Base-by-base conservation (phyloP, 106 monocot species). In the Iris macrosiphon region DNA sequence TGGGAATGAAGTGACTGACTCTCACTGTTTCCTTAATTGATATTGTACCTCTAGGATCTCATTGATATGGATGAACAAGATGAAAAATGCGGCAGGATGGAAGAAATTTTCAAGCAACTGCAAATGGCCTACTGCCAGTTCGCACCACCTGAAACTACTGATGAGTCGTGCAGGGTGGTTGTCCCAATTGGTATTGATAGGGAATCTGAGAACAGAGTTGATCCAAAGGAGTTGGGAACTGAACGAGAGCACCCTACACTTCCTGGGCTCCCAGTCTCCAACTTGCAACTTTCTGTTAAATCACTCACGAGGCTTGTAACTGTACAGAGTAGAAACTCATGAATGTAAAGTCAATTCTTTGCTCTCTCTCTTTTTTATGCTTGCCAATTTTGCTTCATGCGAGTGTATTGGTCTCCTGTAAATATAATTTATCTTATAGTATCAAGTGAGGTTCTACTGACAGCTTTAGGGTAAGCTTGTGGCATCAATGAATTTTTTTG, bases 21-120 rank as follows among this genome's bases (percentile, higher is more conserved):
- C n/a, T n/a, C n/a, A n/a, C n/a, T n/a, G n/a, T n/a, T 7, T n/a
- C n/a, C n/a, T 3, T 34, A 40, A 1, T 6, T 7, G 3, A 10
- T 16, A n/a, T 23, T 24, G 39, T 56, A 13, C 3, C 13, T 32
- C 0, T 69, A 94, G 95, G 82, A 79, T 65, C 33, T 95, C 15
- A 82, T 89, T 31, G 85, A 96, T 33, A 77, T 82, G 85, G 89
- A 96, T 51, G 65, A 40, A 42, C 59, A 75, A 40, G 89, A 96
- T 62, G 82, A 89, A 31, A 57, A 76, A 16, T 73, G 59, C 24
- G 89, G 95, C 16, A 76, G 58, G 34, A 74, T 89, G 79, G 82
- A 79, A 25, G 73, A 62, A 70, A 82, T 89, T 42, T 77, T 82
- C 35, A 33, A 22, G 45, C 64, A 74, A 30, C 55, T 89, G 46